Evolutionary conservation across 1,284 basidiomycete genomes (phyloP).

Genomic region (Lignosus rhinocerotis): DNA sequence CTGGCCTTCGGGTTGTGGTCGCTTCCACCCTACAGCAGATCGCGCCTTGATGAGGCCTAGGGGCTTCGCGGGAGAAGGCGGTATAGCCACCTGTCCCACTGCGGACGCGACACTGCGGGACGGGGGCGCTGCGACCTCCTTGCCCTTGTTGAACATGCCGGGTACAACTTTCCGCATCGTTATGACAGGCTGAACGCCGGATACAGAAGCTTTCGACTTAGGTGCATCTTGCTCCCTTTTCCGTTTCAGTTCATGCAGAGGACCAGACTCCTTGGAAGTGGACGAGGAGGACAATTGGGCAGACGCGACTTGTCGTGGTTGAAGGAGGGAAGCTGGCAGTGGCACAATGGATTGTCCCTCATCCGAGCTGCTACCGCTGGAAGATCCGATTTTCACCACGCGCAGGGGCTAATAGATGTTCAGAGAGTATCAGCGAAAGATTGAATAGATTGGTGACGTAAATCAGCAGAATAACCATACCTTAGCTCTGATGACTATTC

Average conservation of each 20-base stretch:
- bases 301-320: slow-evolving; percentile 14
- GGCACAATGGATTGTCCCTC: slow-evolving; percentile 12
- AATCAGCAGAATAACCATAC: not conserved
- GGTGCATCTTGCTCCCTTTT: slow-evolving; percentile 39
- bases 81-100: not conserved
- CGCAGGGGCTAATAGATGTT: slow-evolving; percentile 12
- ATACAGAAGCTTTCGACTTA: slow-evolving; percentile 18
- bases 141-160: slow-evolving; percentile 24
- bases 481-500: slow-evolving; percentile 1
- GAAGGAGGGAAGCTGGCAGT: slow-evolving; percentile 9
- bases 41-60: slow-evolving; percentile 25
- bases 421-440: not conserved
- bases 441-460: not conserved
- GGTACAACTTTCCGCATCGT: slow-evolving; percentile 30
- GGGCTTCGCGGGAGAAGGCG: slow-evolving; percentile 14
- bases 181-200: slow-evolving; percentile 29
- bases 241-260: slow-evolving; percentile 37
- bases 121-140: slow-evolving; percentile 3
- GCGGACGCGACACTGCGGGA: not conserved
- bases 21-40: slow-evolving; percentile 26
- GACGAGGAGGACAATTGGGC: slow-evolving; percentile 1
- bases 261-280: not conserved
- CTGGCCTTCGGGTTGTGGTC: slow-evolving; percentile 16
- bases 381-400: slow-evolving; percentile 20
- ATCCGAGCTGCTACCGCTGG: slow-evolving; percentile 32